Evolutionary conservation across 352 stramenopile species (phyloP).

Genomic region (Globisporangium spinosum): DNA sequence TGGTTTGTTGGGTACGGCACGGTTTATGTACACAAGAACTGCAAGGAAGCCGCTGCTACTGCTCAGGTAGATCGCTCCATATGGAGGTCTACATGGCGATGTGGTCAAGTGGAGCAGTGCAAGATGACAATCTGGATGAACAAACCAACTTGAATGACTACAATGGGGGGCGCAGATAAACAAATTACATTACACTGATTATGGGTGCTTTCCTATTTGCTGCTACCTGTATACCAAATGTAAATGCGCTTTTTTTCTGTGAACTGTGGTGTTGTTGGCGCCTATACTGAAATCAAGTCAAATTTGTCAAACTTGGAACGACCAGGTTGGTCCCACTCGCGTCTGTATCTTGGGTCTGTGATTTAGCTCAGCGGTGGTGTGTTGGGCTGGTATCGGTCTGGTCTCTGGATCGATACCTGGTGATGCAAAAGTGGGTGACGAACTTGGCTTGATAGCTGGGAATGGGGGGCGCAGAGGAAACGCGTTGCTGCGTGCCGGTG

Average conservation of each 20-base stretch:
- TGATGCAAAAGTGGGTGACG: background rate
- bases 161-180: background rate
- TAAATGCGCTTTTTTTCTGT: background rate
- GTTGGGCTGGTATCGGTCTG: background rate
- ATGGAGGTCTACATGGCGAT: background rate
- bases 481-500: conserved; percentile 15
- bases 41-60: background rate
- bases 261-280: background rate
- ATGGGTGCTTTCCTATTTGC: background rate
- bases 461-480: conserved; percentile 21
- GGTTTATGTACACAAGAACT: background rate
- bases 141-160: too few relatives aligned
- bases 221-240: background rate
- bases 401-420: background rate
- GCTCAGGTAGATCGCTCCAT: background rate
- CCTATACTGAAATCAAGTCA: background rate
- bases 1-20: background rate
- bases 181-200: background rate
- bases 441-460: background rate
- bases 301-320: background rate
- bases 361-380: background rate
- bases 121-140: too few relatives aligned
- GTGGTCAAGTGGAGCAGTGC: background rate
- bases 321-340: background rate
- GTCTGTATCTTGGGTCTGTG: background rate